Conservation (phyloP, 176 grass and related monocot species). For the Neostapfia colusana region DNA sequence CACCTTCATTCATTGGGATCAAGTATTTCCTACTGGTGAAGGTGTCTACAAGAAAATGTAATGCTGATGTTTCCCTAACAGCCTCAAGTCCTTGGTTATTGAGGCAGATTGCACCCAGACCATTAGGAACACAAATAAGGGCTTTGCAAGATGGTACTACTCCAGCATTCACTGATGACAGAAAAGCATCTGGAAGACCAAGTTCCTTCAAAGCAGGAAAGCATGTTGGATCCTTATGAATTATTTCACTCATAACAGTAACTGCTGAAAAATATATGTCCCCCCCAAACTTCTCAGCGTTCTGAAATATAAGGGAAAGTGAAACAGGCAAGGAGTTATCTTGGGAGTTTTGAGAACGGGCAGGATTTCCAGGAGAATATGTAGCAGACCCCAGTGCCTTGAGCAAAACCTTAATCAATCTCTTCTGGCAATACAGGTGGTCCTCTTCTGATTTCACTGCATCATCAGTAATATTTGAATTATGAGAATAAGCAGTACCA, state of each 20-base stretch:
- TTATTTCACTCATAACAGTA: conserved; percentile 98
- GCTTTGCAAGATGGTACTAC: conserved; percentile 88
- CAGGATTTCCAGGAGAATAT: conserved; percentile 87
- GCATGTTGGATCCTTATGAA: conserved; percentile 97
- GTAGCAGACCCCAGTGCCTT: conserved; percentile 93
- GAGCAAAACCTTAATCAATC: conserved; percentile 88
- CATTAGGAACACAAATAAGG: conserved; percentile 92
- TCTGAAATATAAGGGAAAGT: conserved; percentile 90
- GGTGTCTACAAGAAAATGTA: conserved; percentile 76
- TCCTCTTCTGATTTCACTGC: conserved; percentile 72
- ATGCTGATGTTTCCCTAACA: conserved; percentile 73
- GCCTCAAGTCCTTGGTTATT: conserved; percentile 84
- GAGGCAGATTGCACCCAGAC: conserved; percentile 92
- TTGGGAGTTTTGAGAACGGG: conserved; percentile 63
- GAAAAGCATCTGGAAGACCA: conserved; percentile 88
- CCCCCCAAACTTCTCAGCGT: conserved; percentile 84
- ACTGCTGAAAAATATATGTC: conserved; percentile 98
- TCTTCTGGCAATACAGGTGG: conserved; percentile 73
- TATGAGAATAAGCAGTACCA: conserved; percentile 52
- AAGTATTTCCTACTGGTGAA: conserved; percentile 95
- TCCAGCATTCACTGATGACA: conserved; percentile 75
- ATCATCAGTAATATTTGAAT: conserved; percentile 57
- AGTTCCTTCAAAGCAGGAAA: conserved; percentile 83
- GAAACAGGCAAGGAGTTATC: conserved; percentile 82
- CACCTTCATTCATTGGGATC: conserved; percentile 92